Evolutionary conservation across 2,329 filamentous ascomycete genomes (phyloP).

Genomic region (Sclerotinia nivalis): DNA sequence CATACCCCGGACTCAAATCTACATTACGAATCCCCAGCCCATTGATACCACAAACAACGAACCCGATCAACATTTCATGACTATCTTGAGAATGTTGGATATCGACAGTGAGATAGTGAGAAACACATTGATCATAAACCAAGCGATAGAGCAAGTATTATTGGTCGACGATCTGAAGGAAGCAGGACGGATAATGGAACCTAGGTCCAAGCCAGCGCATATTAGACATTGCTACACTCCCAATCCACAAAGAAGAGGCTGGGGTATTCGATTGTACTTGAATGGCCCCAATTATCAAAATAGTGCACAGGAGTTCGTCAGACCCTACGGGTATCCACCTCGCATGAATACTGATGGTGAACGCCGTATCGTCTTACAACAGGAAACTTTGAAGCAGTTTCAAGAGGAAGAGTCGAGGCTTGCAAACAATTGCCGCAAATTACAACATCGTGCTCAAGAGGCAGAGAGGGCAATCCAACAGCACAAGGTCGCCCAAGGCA

Average conservation of each 20-base stretch:
- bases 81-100: conserved; percentile 76
- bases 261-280: conserved; percentile 61
- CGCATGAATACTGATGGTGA: conserved; percentile 81
- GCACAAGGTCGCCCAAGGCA: conserved; percentile 49
- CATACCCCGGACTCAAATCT: conserved; percentile 42
- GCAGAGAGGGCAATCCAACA: conserved; percentile 50
- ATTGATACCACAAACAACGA: conserved; percentile 68
- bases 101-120: conserved; percentile 78
- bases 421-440: conserved; percentile 40
- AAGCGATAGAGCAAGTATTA: conserved; percentile 80
- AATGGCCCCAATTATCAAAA: conserved; percentile 44
- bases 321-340: conserved; percentile 43
- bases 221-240: conserved; percentile 72
- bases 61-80: conserved; percentile 71
- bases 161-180: conserved; percentile 68
- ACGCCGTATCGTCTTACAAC: conserved; percentile 59
- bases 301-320: conserved; percentile 53
- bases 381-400: conserved; percentile 54
- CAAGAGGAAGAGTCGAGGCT: conserved; percentile 55
- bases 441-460: conserved; percentile 50
- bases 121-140: conserved; percentile 80
- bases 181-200: conserved; percentile 69
- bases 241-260: conserved; percentile 59
- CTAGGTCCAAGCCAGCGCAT: conserved; percentile 60
- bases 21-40: conserved; percentile 57